Conservation (phyloP, 306 rosid genomes). For the Corylus americana region DNA sequence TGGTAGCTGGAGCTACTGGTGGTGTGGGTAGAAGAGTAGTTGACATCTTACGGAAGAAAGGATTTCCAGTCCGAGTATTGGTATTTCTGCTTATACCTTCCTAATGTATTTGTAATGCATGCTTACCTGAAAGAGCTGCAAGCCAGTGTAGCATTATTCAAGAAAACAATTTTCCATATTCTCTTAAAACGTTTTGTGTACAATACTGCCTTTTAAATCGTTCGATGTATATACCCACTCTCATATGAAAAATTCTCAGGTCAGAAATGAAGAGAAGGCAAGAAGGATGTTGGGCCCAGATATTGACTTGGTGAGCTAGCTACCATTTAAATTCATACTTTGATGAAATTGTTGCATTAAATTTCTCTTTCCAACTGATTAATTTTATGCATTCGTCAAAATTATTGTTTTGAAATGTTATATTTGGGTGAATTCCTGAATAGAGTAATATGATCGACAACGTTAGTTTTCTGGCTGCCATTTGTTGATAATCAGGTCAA, state of each 20-base stretch:
- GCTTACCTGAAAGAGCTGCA: background rate
- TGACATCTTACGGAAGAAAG: constrained; percentile 65
- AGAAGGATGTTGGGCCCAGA: constrained; percentile 82
- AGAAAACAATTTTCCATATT: background rate
- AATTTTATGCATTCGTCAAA: too few relatives aligned
- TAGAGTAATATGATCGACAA: background rate
- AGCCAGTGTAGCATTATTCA: background rate
- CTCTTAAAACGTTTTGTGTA: too few relatives aligned
- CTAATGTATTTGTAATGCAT: background rate
- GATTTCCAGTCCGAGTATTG: constrained; percentile 80
- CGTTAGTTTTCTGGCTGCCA: background rate
- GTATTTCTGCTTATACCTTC: constrained; percentile 45
- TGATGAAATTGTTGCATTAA: too few relatives aligned
- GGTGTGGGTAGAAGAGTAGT: constrained; percentile 96
- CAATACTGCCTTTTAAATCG: background rate
- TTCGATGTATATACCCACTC: background rate
- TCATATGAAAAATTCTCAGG: constrained; percentile 49
- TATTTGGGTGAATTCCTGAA: background rate
- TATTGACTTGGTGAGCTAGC: constrained; percentile 77
- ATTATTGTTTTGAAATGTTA: too few relatives aligned
- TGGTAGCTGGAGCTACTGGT: constrained; percentile 96
- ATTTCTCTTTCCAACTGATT: too few relatives aligned
- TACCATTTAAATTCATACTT: background rate
- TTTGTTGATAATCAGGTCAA: background rate
- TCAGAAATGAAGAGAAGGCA: constrained; percentile 89